Percentiles rank a stretch among this genome's conserved stretches.
phyloP scores from a whole-genome alignment of 1,284 basidiomycete species.

The Fomitopsis palustris region DNA sequence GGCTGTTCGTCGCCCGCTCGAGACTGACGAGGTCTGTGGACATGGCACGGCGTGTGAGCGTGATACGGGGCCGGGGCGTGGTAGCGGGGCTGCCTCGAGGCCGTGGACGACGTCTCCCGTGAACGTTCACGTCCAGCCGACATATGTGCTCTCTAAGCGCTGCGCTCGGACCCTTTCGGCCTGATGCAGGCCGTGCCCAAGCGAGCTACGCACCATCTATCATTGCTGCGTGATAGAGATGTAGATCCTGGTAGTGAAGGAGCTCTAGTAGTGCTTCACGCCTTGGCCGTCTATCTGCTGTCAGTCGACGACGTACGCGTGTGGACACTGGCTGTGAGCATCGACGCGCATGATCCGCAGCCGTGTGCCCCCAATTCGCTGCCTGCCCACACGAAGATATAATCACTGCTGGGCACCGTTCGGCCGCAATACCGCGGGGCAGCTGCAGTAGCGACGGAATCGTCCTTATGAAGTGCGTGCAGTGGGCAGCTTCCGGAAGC shows the following conservation, averaged over 20 bases:
- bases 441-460: no score
- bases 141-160: no score
- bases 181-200: neutral
- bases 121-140: neutral
- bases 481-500: no score
- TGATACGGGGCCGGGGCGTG: neutral
- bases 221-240: neutral
- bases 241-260: neutral
- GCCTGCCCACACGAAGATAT: no score
- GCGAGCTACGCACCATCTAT: neutral
- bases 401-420: no score
- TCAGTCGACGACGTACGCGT: neutral
- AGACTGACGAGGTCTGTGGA: neutral
- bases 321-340: no score
- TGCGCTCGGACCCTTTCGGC: no score
- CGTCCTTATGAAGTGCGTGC: no score
- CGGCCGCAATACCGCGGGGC: no score
- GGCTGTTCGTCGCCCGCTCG: neutral
- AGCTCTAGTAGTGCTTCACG: neutral
- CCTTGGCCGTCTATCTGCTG: neutral
- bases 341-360: neutral
- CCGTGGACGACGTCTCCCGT: neutral
- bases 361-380: neutral
- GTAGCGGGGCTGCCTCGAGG: neutral
- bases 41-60: neutral